Evolutionary conservation across 139 green algal genomes (phyloP), one percentile per base, ranked within the genome.

Genomic region (Chlorella sp.): DNA sequence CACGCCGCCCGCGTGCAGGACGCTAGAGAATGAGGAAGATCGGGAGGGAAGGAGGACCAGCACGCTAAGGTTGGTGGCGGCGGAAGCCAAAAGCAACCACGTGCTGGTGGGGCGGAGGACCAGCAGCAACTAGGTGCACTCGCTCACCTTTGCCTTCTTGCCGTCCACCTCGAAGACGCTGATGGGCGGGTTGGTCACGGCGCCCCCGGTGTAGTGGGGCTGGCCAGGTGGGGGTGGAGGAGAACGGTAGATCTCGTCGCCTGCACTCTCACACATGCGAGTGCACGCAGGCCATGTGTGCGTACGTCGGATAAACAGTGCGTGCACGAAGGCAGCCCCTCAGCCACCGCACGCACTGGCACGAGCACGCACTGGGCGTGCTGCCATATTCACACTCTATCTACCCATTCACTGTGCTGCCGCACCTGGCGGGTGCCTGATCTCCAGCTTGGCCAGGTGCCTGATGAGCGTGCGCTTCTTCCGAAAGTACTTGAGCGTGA

Each of bases 131-230:
- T n/a, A n/a, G n/a, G n/a, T n/a, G n/a, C n/a, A n/a, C n/a, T 55
- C 24, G 1, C 72, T 30, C 64, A 84, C 82, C 82, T 93, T 93
- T 73, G 85, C 82, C 69, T 90, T 88, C 34, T 86, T 88, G 74
- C 91, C 92, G 75, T 96, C 89, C 61, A 95, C 91, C 82, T 97
- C 92, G 83, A 94, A 96, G 75, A 97, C 88, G 36, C 85, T 90
- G 59, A 97, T 86, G 60, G 85, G 86, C 42, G 83, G 86, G 64
- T 90, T 83, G 24, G 84, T 82, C 20, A 92, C 82, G 1, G 84
- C 80, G 0, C 85, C 83, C 33, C 86, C 85, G 1, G 20, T 35
- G 27, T 67, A 86, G 83, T 78, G 87, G 75, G 69, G 78, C 62
- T 78, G 80, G 5, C 77, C 69, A 29, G 77, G 70, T 3, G 82